These are phyloP conservation scores for Chrysanthemum seticuspe DNA, from an alignment of 129 eudicot genomes.

Conservation along the genomic window DNA sequence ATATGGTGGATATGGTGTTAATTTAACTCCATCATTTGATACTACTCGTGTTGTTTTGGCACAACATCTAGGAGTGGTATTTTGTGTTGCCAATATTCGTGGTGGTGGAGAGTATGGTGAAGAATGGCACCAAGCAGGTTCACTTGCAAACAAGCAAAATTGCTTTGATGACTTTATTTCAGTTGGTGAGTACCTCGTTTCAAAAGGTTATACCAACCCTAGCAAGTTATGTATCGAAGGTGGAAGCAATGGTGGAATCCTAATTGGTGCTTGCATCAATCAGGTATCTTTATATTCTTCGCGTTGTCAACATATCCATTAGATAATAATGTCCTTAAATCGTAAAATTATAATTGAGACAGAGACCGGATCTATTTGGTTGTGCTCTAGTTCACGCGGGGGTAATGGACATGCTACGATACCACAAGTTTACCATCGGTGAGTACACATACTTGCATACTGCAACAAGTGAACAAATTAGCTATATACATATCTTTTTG, in stretches of 20 bases:
- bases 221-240: slow-evolving; percentile 89
- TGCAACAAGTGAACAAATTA: not conserved
- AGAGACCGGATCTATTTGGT: slow-evolving; percentile 96
- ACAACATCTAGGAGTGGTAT: slow-evolving; percentile 56
- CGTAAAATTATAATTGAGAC: slow-evolving; percentile 18
- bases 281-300: slow-evolving; percentile 32
- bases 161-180: slow-evolving; percentile 87
- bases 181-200: slow-evolving; percentile 72
- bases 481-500: not conserved
- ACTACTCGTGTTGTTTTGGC: slow-evolving; percentile 55
- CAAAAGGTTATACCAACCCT: slow-evolving; percentile 76
- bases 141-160: slow-evolving; percentile 75
- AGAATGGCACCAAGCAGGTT: slow-evolving; percentile 91
- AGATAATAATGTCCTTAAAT: not conserved
- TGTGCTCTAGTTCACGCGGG: slow-evolving; percentile 99
- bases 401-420: slow-evolving; percentile 99
- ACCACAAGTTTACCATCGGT: slow-evolving; percentile 94
- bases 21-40: slow-evolving; percentile 78
- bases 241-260: slow-evolving; percentile 96
- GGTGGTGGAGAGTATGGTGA: slow-evolving; percentile 99
- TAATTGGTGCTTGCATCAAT: slow-evolving; percentile 89
- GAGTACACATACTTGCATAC: slow-evolving; percentile 19
- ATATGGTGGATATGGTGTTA: slow-evolving; percentile 85
- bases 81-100: slow-evolving; percentile 85
- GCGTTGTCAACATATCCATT: not conserved